Conservation (phyloP, 176 grass and related monocot genomes). For the Juncus effusus region DNA sequence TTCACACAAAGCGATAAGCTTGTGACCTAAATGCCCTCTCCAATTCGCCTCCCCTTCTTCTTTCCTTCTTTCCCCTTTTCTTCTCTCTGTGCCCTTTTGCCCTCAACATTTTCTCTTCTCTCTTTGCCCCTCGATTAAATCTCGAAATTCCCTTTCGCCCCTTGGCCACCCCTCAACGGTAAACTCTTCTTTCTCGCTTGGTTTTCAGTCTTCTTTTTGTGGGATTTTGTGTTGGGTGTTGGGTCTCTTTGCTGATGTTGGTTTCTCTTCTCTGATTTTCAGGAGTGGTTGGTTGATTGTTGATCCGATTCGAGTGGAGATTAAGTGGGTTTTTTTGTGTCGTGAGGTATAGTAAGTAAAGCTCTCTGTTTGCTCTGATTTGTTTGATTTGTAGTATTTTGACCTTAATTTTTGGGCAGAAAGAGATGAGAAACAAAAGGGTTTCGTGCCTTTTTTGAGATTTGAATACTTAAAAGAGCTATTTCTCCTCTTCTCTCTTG, state of each 20-base stretch:
- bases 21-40: constrained; percentile 70
- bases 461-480: neutral
- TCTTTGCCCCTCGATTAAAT: constrained; percentile 51
- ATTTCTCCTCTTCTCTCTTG: neutral
- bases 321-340: no score
- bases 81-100: constrained; percentile 26
- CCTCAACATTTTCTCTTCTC: constrained; percentile 24
- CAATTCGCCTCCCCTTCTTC: constrained; percentile 15
- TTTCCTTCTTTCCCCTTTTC: constrained; percentile 10
- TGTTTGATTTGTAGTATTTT: no score
- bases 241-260: constrained; percentile 3
- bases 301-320: neutral
- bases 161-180: constrained; percentile 35
- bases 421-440: neutral
- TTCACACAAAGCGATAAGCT: neutral
- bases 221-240: neutral
- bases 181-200: neutral
- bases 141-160: neutral
- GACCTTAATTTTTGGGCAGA: no score
- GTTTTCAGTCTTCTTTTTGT: neutral
- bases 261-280: neutral
- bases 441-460: no score
- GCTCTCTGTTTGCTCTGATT: constrained; percentile 1
- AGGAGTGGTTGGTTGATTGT: neutral
- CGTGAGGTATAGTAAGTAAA: constrained; percentile 7